Evolutionary conservation across 73 alveolate genomes (phyloP), one percentile per base, ranked within the genome.

Genomic region (Paramecium octaurelia): DNA sequence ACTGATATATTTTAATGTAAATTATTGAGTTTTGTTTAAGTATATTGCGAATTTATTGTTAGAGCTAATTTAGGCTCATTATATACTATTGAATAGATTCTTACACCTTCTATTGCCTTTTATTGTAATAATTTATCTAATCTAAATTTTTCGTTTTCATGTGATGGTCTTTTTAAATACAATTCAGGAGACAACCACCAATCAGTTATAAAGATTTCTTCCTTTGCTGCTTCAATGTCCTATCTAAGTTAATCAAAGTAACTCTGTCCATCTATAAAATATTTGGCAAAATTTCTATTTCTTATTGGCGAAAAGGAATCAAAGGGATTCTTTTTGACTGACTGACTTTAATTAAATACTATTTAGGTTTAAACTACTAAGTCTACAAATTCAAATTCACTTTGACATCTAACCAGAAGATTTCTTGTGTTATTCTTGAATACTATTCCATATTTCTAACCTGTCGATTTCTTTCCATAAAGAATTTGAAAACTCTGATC

Each of bases 81-180:
- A 88, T 93, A 96, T 14, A 95, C 71, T 77, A 93, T 68, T 16
- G 97, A 93, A 89, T 93, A 97, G 68, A 97, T 86, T 92, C 92
- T 96, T n/a, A 97, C 99, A 6, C 99, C 99, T 84, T 95, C 88
- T 87, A 96, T 96, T 8, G 98, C 93, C 11, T 60, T 64, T 35
- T 44, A 60, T 86, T 70, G 6, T 31, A 86, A 46, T 34, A 86
- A 75, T 83, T 43, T 38, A 68, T 95, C 97, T 57, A 95, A 40
- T 50, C 97, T 73, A 58, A 20, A 36, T 0, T 73, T 4, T 73
- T 73, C 59, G 14, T 73, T 73, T 35, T 64, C 46, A 31, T 64
- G 42, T 27, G 84, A 27, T 3, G 95, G 92, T 31, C 86, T 27
- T 40, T 43, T 46, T 90, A 91, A 54, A 40, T 83, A 92, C 29